Evolutionary conservation across 2,329 filamentous ascomycete genomes (phyloP).

Genomic region (Atkinsonella hypoxylon): DNA sequence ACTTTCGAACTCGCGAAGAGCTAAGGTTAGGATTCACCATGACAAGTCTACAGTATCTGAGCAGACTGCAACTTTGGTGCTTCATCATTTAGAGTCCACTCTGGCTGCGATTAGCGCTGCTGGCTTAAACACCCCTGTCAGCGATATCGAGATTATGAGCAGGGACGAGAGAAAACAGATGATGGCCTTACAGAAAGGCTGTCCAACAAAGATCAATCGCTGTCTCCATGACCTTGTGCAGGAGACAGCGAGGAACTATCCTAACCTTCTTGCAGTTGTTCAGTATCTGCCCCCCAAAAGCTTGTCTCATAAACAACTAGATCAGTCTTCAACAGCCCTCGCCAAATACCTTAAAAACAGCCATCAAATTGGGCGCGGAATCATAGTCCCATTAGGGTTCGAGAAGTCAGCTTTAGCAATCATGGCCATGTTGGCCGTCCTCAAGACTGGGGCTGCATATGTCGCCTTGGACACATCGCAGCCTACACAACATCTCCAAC

Average conservation of each 20-base stretch:
- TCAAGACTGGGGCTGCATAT: slow-evolving; percentile 4
- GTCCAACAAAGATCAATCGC: background rate
- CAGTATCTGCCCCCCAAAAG: background rate
- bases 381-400: slow-evolving; percentile 8
- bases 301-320: slow-evolving; percentile 13
- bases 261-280: background rate
- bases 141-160: background rate
- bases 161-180: background rate
- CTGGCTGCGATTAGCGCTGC: background rate
- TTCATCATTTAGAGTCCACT: background rate
- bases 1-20: background rate
- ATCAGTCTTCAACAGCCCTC: slow-evolving; percentile 2
- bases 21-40: background rate
- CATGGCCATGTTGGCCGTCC: slow-evolving; percentile 9
- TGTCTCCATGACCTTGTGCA: background rate
- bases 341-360: background rate
- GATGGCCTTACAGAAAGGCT: background rate
- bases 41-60: background rate
- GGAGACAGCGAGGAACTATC: background rate
- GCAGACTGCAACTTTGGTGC: background rate
- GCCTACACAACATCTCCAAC: background rate
- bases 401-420: slow-evolving; percentile 9
- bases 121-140: background rate
- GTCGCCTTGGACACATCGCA: background rate
- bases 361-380: slow-evolving; percentile 15